Conservation (phyloP, 192 early-diverging fungal species). For the Coemansia sp. region DNA sequence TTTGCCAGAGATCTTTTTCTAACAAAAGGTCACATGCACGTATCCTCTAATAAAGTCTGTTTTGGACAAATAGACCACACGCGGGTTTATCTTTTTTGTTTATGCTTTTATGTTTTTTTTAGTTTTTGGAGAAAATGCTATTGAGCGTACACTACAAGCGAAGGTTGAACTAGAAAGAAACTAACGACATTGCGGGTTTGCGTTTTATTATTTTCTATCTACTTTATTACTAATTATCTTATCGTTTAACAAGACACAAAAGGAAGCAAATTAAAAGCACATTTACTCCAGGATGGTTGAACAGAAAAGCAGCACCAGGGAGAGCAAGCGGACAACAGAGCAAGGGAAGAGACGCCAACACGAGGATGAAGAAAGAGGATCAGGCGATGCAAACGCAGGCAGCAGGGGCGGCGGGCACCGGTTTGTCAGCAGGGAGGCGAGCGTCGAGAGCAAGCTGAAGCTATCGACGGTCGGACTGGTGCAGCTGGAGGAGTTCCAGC, state of each 20-base stretch:
- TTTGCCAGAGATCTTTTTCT: background rate
- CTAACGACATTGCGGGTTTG: background rate
- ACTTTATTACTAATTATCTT: background rate
- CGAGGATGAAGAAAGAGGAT: background rate
- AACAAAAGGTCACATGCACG: background rate
- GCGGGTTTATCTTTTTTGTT: no score
- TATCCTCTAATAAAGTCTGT: background rate
- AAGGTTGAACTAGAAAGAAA: no score
- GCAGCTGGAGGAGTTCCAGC: slow-evolving; percentile 83
- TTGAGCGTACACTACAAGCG: no score
- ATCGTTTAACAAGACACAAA: no score
- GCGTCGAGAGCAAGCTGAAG: slow-evolving; percentile 82
- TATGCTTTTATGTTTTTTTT: no score
- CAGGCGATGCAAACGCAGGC: background rate
- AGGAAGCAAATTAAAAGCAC: no score
- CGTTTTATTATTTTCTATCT: background rate
- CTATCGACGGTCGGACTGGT: slow-evolving; percentile 88
- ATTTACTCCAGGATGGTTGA: background rate
- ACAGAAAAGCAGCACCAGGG: background rate
- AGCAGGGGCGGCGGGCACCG: background rate
- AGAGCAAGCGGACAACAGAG: background rate
- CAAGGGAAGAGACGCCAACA: slow-evolving; percentile 52
- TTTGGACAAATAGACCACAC: no score
- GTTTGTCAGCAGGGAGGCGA: slow-evolving; percentile 75
- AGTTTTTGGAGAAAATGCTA: no score